Conservation (phyloP, 2,329 filamentous ascomycete species). For the Seiridium cupressi region DNA sequence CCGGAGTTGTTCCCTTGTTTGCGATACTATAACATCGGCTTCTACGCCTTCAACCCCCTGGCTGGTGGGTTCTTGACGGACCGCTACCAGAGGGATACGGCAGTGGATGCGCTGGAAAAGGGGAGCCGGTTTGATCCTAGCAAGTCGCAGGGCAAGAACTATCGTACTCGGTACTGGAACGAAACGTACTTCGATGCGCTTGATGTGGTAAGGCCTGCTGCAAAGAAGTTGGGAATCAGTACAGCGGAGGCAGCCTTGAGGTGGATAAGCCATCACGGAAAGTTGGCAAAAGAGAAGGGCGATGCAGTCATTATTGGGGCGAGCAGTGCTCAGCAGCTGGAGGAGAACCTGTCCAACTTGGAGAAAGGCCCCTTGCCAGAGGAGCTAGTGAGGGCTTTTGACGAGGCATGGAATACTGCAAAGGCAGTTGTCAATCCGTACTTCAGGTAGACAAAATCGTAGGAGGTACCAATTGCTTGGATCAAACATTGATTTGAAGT, state of each 20-base stretch:
- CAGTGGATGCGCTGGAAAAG: neutral
- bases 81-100: neutral
- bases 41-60: slow-evolving; percentile 38
- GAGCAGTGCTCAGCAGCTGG: slow-evolving; percentile 1
- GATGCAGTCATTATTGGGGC: slow-evolving; percentile 8
- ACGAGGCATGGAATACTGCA: neutral
- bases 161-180: slow-evolving; percentile 5
- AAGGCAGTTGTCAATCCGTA: neutral
- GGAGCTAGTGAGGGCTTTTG: slow-evolving; percentile 4
- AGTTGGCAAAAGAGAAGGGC: neutral
- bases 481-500: too few species aligned
- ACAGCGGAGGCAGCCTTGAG: slow-evolving; percentile 9
- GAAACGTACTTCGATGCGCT: slow-evolving; percentile 10
- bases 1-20: slow-evolving; percentile 39
- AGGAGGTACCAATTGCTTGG: neutral
- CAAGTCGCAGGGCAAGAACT: slow-evolving; percentile 1
- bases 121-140: slow-evolving; percentile 7
- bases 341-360: slow-evolving; percentile 4
- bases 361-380: neutral
- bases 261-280: slow-evolving; percentile 7
- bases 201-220: slow-evolving; percentile 3
- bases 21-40: slow-evolving; percentile 38
- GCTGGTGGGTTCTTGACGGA: slow-evolving; percentile 11
- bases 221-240: slow-evolving; percentile 3
- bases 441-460: neutral